A percentile compares a stretch with the other conserved stretches of the same genome.
phyloP scores from a whole-genome alignment of 2,329 filamentous ascomycete species.

The Fusarium fujikuroi region DNA sequence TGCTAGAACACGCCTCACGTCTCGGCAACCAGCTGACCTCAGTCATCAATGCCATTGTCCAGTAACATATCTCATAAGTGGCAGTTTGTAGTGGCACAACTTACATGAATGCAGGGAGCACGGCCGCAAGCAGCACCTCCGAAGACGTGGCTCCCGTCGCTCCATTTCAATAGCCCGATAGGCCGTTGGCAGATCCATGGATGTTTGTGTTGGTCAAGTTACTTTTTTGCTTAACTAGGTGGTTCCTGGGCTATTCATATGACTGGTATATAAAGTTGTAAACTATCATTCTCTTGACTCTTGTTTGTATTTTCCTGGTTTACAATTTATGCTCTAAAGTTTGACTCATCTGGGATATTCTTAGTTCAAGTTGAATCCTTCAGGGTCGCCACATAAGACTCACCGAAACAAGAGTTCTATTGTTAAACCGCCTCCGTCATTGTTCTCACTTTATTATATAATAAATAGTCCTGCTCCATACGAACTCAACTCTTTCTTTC shows the following conservation, averaged over 20 bases:
- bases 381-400: slow-evolving; percentile 21
- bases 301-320: slow-evolving; percentile 8
- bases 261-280: slow-evolving; percentile 29
- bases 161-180: slow-evolving; percentile 20
- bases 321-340: not conserved
- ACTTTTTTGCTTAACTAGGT: not conserved
- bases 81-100: slow-evolving; percentile 33
- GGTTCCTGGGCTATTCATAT: not conserved
- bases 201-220: slow-evolving; percentile 8
- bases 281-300: not conserved
- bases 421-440: slow-evolving; percentile 11
- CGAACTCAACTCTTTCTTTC: not conserved
- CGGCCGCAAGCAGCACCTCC: slow-evolving; percentile 16
- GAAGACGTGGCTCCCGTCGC: slow-evolving; percentile 25
- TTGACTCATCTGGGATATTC: slow-evolving; percentile 24
- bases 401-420: slow-evolving; percentile 13
- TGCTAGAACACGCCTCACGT: slow-evolving; percentile 23
- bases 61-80: slow-evolving; percentile 19
- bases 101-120: slow-evolving; percentile 30
- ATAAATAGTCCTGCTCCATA: not conserved
- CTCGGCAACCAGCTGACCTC: slow-evolving; percentile 39
- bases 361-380: not conserved
- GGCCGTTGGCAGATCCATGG: not conserved
- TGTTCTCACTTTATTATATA: slow-evolving; percentile 12
- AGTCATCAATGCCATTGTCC: slow-evolving; percentile 14